Evolutionary conservation across 306 rosid genomes (phyloP), one percentile per base, ranked within the genome.

Genomic region (Lathyrus tuberosus): DNA sequence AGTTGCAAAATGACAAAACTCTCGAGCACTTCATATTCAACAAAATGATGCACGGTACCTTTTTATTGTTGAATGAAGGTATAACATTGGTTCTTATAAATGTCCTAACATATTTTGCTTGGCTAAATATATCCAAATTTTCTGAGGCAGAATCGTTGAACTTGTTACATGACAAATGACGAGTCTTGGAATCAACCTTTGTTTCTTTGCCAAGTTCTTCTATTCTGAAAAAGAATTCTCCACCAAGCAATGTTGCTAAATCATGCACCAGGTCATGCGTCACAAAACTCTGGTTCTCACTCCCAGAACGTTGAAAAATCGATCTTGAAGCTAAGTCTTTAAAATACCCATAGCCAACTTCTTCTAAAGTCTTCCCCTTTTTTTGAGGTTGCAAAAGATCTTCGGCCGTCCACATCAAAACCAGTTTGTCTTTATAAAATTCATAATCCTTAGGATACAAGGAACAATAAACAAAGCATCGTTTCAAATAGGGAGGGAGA

Each of bases 401-500:
- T 6, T 49, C 26, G 2, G 56, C 56, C 56, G 17, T 49, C 56
- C 56, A 49, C 10, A 49, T 8, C 56, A 17, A 49, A 2, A 49
- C 0, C 2, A 49, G 3, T 8, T 17, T 2, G 0, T 49, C 26
- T 8, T 49, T 17, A 16, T 8, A 0, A 8, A 49, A 49, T 17
- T 8, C 5, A 3, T 49, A 49, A 49, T 49, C 56, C 56, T 17
- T 49, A 8, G 56, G 56, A 49, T 7, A 49, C 26, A 49, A 17
- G 0, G 56, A 49, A 49, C 56, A 49, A 49, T 49, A 49, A 7
- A 49, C 26, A 8, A 49, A 65, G 10, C 70, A 65, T 0, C 42
- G 70, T 26, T 65, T 65, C 26, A 65, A 65, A 26, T 46, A 4
- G 3, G 70, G 57, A 65, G 70, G 57, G 40, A 65, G 57, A 26